Evolutionary conservation across 345 rosid species (phyloP).

Genomic region (Diplotaxis tenuifolia): DNA sequence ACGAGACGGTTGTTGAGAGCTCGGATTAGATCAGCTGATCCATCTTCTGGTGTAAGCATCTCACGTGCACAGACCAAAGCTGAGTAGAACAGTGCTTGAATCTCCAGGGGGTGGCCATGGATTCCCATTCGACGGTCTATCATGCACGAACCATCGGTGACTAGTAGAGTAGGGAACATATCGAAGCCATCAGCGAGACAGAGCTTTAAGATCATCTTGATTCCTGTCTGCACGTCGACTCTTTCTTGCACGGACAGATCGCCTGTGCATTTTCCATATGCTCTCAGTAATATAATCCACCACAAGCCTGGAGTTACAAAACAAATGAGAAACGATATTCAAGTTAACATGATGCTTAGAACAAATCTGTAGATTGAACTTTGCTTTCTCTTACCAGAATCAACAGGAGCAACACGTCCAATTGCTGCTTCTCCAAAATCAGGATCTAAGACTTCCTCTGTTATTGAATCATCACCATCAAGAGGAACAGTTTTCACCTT

Average conservation of each 20-base stretch:
- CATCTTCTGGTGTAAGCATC: conserved; percentile 84
- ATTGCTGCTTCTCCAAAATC: conserved; percentile 97
- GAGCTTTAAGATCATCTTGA: conserved; percentile 79
- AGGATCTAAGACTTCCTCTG: conserved; percentile 88
- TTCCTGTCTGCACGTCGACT: conserved; percentile 95
- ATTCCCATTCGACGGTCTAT: conserved; percentile 98
- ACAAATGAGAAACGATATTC: not conserved
- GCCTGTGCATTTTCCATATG: conserved; percentile 89
- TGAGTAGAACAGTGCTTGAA: conserved; percentile 90
- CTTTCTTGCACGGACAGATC: conserved; percentile 85
- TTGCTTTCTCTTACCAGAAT: conserved; percentile 55
- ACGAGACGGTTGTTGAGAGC: conserved; percentile 82
- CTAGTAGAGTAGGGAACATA: conserved; percentile 92
- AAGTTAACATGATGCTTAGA: not conserved
- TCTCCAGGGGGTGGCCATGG: conserved; percentile 95
- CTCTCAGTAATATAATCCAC: conserved; percentile 92
- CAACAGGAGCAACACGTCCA: conserved; percentile 98
- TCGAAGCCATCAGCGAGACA: conserved; percentile 98
- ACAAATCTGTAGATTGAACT: not conserved
- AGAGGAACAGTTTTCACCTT: conserved; percentile 84
- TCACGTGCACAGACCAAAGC: conserved; percentile 81
- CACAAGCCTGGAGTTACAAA: conserved; percentile 56
- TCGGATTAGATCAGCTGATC: conserved; percentile 70
- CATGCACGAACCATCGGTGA: conserved; percentile 98
- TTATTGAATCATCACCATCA: conserved; percentile 75